Evolutionary conservation across 2,329 filamentous ascomycete genomes (phyloP).

Genomic region (Nothopassalora personata): DNA sequence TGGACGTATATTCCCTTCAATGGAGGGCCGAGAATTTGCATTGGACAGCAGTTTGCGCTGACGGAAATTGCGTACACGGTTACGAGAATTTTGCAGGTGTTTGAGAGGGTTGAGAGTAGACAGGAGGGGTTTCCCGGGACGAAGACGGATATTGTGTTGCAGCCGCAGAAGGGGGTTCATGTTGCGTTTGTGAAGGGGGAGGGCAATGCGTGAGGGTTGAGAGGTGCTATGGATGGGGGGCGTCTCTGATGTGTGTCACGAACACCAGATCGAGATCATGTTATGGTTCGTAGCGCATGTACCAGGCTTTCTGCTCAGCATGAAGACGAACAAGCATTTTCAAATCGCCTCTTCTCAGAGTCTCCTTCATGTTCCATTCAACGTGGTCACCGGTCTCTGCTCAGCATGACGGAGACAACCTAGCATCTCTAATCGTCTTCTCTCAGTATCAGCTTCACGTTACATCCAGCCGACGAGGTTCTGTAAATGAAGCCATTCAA

Average conservation of each 20-base stretch:
- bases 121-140: constrained; percentile 34
- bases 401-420: too few species aligned
- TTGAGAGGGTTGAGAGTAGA: constrained; percentile 38
- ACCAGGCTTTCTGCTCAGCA: too few species aligned
- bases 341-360: too few species aligned
- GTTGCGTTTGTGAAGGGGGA: constrained; percentile 33
- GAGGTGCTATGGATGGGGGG: too few species aligned
- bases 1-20: constrained; percentile 50
- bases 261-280: too few species aligned
- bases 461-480: neutral
- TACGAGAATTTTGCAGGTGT: constrained; percentile 43
- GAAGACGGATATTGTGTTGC: constrained; percentile 44
- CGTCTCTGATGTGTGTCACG: too few species aligned
- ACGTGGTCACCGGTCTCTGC: too few species aligned
- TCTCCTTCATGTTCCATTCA: too few species aligned
- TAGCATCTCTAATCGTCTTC: too few species aligned
- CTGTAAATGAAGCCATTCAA: neutral
- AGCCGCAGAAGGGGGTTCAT: constrained; percentile 39
- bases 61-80: constrained; percentile 48
- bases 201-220: constrained; percentile 3
- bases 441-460: neutral
- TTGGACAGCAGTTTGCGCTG: constrained; percentile 48
- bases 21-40: constrained; percentile 46
- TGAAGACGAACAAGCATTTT: too few species aligned
- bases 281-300: too few species aligned